These are phyloP conservation scores for Gynostemma pentaphyllum DNA, from an alignment of 306 rosid species.

Conservation along the genomic window DNA sequence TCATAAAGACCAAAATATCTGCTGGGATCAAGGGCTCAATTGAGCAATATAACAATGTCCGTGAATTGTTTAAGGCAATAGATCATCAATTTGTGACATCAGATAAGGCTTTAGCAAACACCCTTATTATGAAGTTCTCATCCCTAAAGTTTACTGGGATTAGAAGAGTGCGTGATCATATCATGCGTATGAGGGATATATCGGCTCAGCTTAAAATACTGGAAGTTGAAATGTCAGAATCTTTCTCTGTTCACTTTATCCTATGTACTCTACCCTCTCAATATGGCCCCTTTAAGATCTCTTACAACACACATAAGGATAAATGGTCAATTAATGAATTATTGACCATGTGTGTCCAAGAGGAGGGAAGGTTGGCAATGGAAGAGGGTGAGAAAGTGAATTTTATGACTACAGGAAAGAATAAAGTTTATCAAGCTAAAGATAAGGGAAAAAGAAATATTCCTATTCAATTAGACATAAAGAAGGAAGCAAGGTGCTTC, in stretches of 20 bases:
- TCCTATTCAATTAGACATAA: background rate
- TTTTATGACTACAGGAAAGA: background rate
- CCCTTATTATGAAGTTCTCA: no score
- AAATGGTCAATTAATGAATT: no score
- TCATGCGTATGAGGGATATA: slow-evolving; percentile 13
- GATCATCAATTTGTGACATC: no score
- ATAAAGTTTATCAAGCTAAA: background rate
- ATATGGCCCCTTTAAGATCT: no score
- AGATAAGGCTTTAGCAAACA: background rate
- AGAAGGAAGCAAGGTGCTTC: background rate
- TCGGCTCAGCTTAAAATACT: background rate
- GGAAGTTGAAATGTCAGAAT: background rate
- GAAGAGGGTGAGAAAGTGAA: background rate
- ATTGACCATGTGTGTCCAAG: background rate
- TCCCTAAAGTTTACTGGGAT: background rate
- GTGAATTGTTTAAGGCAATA: background rate
- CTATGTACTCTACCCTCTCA: background rate
- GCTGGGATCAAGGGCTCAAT: no score
- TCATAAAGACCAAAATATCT: no score
- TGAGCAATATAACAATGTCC: no score
- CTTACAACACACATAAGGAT: no score
- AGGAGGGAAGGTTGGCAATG: background rate
- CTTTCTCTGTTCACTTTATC: background rate
- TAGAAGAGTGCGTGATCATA: background rate
- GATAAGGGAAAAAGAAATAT: background rate